Percentiles rank a stretch among this genome's conserved stretches.
These are phyloP conservation scores for Batrachochytrium dendrobatidis DNA, from an alignment of 371 early-diverging fungal genomes.

Conservation along the genomic window DNA sequence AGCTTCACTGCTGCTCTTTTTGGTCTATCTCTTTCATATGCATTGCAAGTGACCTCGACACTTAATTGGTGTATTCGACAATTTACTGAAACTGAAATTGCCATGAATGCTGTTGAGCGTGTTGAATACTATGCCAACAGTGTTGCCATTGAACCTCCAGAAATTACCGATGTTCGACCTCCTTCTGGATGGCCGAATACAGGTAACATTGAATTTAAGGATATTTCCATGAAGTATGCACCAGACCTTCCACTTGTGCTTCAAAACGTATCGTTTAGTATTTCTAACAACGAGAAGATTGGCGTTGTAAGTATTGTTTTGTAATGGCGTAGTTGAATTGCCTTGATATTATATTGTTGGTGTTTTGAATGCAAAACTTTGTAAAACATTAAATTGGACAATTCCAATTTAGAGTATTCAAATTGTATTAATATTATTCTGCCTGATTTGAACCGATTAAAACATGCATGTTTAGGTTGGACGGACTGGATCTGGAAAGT, in stretches of 20 bases:
- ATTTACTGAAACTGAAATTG: slow-evolving; percentile 38
- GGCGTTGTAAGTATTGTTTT: too few relatives aligned
- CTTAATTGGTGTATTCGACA: slow-evolving; percentile 68
- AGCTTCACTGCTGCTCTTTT: slow-evolving; percentile 50
- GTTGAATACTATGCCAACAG: slow-evolving; percentile 50
- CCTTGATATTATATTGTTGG: too few relatives aligned
- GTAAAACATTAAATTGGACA: too few relatives aligned
- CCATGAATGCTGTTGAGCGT: slow-evolving; percentile 35
- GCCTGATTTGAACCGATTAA: slow-evolving; percentile 74
- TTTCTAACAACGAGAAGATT: slow-evolving; percentile 40
- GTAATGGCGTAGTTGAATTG: too few relatives aligned
- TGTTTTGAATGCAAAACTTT: too few relatives aligned
- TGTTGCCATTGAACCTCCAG: slow-evolving; percentile 77
- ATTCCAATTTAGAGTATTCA: too few relatives aligned
- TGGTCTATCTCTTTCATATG: slow-evolving; percentile 83
- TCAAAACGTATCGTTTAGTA: slow-evolving; percentile 19
- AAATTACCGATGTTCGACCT: slow-evolving; percentile 44
- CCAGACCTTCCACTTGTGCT: slow-evolving; percentile 61
- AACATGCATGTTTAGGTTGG: too few relatives aligned
- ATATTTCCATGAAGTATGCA: slow-evolving; percentile 58
- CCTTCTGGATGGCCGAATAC: slow-evolving; percentile 40
- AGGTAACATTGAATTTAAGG: slow-evolving; percentile 60
- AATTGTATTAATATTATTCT: too few relatives aligned
- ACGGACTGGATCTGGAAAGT: slow-evolving; percentile 92
- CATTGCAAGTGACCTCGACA: slow-evolving; percentile 48